These are phyloP conservation scores for Phlyctochytrium bullatum DNA, from an alignment of 192 early-diverging fungal genomes.

Conservation along the genomic window DNA sequence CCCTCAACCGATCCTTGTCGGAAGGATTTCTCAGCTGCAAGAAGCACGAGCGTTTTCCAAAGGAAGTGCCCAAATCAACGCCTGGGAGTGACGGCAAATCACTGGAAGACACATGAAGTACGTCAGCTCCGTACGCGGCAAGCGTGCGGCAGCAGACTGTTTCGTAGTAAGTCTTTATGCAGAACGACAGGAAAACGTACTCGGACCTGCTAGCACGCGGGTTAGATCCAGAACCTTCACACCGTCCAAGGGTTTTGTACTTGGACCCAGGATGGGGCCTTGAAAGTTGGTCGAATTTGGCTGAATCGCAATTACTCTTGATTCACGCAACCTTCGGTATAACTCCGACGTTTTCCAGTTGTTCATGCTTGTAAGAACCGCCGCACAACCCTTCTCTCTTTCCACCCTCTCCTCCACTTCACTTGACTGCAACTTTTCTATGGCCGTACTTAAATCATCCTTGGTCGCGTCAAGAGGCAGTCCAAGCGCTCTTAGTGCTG, in stretches of 20 bases:
- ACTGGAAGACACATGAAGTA: conserved; percentile 25
- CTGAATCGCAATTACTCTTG: background rate
- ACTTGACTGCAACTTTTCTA: background rate
- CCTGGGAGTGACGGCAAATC: conserved; percentile 16
- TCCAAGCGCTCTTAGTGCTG: background rate
- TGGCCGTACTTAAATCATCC: background rate
- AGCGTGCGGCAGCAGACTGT: conserved; percentile 19
- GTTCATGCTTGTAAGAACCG: conserved; percentile 5
- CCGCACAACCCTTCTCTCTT: conserved; percentile 18
- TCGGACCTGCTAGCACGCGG: conserved; percentile 34
- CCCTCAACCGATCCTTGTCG: conserved; percentile 5
- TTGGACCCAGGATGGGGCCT: background rate
- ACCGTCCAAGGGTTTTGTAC: conserved; percentile 22
- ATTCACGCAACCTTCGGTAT: conserved; percentile 1
- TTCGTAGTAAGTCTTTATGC: background rate
- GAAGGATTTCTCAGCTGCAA: conserved; percentile 21
- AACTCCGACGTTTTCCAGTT: conserved; percentile 12
- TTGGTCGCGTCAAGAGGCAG: background rate
- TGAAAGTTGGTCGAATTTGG: background rate
- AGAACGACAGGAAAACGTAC: background rate
- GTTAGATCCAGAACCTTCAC: conserved; percentile 37
- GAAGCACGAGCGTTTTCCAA: conserved; percentile 27
- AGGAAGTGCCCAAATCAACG: conserved; percentile 18
- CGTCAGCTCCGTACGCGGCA: conserved; percentile 27
- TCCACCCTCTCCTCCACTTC: conserved; percentile 16